phyloP scores from a whole-genome alignment of 1,139 yeast species.

The Arxiozyma slooffiae region DNA sequence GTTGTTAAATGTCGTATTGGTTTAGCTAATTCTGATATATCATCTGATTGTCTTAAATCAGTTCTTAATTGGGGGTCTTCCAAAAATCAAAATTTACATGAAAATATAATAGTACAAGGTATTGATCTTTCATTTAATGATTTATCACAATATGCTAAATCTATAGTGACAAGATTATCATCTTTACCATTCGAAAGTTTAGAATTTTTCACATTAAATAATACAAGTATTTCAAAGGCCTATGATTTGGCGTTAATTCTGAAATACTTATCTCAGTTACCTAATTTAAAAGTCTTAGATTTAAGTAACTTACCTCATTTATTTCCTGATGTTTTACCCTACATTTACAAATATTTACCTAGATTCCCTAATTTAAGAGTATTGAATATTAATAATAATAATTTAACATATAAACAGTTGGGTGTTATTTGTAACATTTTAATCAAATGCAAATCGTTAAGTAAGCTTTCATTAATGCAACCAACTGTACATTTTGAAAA shows the following conservation, averaged over 20 bases:
- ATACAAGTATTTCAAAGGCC: constrained; percentile 48
- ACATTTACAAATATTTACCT: constrained; percentile 56
- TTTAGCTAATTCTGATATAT: constrained; percentile 60
- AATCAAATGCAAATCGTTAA: constrained; percentile 56
- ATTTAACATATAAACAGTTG: constrained; percentile 52
- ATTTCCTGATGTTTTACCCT: constrained; percentile 63
- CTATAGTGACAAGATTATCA: constrained; percentile 30
- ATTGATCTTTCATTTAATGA: constrained; percentile 80
- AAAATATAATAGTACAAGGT: constrained; percentile 46
- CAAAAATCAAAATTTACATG: not conserved
- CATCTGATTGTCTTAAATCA: constrained; percentile 45
- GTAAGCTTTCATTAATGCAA: constrained; percentile 62
- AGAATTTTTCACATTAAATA: constrained; percentile 39
- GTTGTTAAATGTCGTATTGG: constrained; percentile 57
- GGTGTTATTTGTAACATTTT: constrained; percentile 62
- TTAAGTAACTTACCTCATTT: constrained; percentile 61
- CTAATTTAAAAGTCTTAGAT: constrained; percentile 63
- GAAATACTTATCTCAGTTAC: constrained; percentile 42
- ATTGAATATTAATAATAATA: constrained; percentile 69
- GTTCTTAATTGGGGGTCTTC: constrained; percentile 52
- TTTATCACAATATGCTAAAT: constrained; percentile 44
- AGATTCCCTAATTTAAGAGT: constrained; percentile 55
- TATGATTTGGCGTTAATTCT: constrained; percentile 49
- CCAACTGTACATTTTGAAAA: constrained; percentile 30
- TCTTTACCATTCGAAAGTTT: constrained; percentile 20